phyloP scores from a whole-genome alignment of 1,284 basidiomycete genomes.

The Laetiporus sulphureus region DNA sequence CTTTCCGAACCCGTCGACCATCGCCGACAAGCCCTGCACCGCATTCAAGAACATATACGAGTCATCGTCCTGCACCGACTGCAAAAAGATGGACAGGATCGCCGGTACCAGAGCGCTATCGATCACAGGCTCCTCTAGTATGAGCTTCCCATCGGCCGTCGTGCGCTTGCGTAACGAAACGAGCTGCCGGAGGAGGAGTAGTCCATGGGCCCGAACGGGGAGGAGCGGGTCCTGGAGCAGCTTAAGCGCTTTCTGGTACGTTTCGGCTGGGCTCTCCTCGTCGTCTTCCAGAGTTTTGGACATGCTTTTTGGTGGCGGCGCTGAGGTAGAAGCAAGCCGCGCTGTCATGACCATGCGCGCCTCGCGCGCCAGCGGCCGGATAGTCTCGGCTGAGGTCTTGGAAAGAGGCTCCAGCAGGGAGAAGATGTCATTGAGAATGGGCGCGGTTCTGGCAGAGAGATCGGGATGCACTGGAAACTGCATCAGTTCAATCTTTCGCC shows the following conservation, averaged over 20 bases:
- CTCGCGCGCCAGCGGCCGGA: slow-evolving; percentile 65
- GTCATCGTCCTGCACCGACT: slow-evolving; percentile 86
- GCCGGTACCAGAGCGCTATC: slow-evolving; percentile 70
- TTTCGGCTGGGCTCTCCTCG: slow-evolving; percentile 39
- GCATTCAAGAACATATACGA: slow-evolving; percentile 94
- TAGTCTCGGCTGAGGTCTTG: slow-evolving; percentile 35
- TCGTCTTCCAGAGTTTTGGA: slow-evolving; percentile 31
- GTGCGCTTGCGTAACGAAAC: slow-evolving; percentile 34
- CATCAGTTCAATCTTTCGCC: background rate
- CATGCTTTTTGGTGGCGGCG: slow-evolving; percentile 21
- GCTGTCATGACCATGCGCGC: slow-evolving; percentile 79
- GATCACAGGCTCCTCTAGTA: slow-evolving; percentile 22
- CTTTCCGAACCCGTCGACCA: slow-evolving; percentile 74
- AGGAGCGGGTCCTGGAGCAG: slow-evolving; percentile 89
- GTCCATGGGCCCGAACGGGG: slow-evolving; percentile 93
- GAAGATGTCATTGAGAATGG: slow-evolving; percentile 69
- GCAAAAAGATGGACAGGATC: slow-evolving; percentile 84
- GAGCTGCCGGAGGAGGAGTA: slow-evolving; percentile 77
- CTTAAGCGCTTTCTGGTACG: slow-evolving; percentile 84
- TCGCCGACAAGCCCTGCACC: slow-evolving; percentile 80
- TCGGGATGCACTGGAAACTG: slow-evolving; percentile 53
- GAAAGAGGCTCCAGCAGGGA: slow-evolving; percentile 55
- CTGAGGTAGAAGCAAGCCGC: slow-evolving; percentile 55
- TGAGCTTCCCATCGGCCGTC: slow-evolving; percentile 15
- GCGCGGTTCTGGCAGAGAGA: slow-evolving; percentile 53